These are phyloP conservation scores for Cylindrotheca closterium DNA, from an alignment of 108 stramenopile species.

Conservation along the genomic window DNA sequence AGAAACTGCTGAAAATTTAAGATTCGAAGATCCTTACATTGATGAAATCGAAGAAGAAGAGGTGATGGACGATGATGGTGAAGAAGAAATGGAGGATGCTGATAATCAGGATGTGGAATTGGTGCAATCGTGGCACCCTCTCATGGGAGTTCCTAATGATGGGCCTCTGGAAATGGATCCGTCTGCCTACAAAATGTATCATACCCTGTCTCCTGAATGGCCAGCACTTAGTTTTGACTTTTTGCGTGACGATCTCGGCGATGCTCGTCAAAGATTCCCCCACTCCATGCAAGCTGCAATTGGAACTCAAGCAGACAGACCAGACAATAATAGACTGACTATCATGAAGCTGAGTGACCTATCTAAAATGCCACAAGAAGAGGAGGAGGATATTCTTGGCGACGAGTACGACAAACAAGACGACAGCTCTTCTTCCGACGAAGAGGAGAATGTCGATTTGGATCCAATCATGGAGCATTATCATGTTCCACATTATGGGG, in stretches of 20 bases:
- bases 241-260: conserved; percentile 85
- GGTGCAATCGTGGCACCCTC: conserved; percentile 55
- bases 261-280: conserved; percentile 82
- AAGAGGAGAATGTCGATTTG: conserved; percentile 81
- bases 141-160: conserved; percentile 17
- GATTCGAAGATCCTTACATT: conserved; percentile 80
- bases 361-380: conserved; percentile 63
- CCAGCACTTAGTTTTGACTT: conserved; percentile 94
- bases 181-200: conserved; percentile 97
- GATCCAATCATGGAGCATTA: conserved; percentile 90
- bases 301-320: conserved; percentile 89
- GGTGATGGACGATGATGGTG: conserved; percentile 54
- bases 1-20: conserved; percentile 67
- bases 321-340: conserved; percentile 78
- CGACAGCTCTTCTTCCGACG: conserved; percentile 53
- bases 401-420: conserved; percentile 83
- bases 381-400: conserved; percentile 80
- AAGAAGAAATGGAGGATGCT: conserved; percentile 46
- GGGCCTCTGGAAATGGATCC: conserved; percentile 89
- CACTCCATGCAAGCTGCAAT: conserved; percentile 84
- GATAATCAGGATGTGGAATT: conserved; percentile 32
- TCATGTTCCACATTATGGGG: conserved; percentile 80
- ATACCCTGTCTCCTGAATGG: conserved; percentile 93
- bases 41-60: conserved; percentile 76
- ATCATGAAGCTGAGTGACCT: conserved; percentile 89